Evolutionary conservation across 1,284 basidiomycete genomes (phyloP).

Genomic region (Malassezia cuniculi): DNA sequence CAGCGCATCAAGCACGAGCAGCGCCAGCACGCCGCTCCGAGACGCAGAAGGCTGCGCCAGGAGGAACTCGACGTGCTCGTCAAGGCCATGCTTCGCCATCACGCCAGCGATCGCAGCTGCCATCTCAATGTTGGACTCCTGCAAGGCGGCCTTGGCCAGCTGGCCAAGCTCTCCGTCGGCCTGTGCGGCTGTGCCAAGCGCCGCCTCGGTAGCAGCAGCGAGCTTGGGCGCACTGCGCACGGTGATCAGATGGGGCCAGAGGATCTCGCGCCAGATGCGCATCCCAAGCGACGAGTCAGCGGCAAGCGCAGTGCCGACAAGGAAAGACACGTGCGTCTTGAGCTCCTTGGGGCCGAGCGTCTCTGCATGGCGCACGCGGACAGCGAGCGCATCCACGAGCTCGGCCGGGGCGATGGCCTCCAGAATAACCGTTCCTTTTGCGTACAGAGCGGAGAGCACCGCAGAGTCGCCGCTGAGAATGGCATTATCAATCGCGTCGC

Average conservation of each 20-base stretch:
- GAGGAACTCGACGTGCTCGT: background rate
- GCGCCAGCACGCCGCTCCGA: slow-evolving; percentile 6
- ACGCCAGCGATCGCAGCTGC: no score
- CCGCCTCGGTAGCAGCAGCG: background rate
- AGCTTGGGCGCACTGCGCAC: background rate
- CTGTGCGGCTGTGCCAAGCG: background rate
- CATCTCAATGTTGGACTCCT: no score
- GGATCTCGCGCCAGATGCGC: slow-evolving; percentile 12
- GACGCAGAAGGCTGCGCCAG: background rate
- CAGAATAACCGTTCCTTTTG: slow-evolving; percentile 12
- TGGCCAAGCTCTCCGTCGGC: background rate
- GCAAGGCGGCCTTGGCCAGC: background rate
- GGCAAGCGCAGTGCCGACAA: slow-evolving; percentile 7
- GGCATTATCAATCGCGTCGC: slow-evolving; percentile 25
- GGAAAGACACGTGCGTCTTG: slow-evolving; percentile 16
- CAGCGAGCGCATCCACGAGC: slow-evolving; percentile 16
- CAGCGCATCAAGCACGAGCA: slow-evolving; percentile 4
- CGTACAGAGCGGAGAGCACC: slow-evolving; percentile 25
- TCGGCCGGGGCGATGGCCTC: slow-evolving; percentile 16
- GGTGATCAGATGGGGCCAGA: slow-evolving; percentile 18
- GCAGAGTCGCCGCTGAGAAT: slow-evolving; percentile 19
- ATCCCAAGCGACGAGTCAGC: slow-evolving; percentile 10
- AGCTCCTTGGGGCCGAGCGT: slow-evolving; percentile 14
- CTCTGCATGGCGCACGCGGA: slow-evolving; percentile 1
- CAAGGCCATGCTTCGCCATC: no score